Evolutionary conservation across 805 yeast species (phyloP), one percentile per base, ranked within the genome.

Genomic region (Wickerhamiella azyma): DNA sequence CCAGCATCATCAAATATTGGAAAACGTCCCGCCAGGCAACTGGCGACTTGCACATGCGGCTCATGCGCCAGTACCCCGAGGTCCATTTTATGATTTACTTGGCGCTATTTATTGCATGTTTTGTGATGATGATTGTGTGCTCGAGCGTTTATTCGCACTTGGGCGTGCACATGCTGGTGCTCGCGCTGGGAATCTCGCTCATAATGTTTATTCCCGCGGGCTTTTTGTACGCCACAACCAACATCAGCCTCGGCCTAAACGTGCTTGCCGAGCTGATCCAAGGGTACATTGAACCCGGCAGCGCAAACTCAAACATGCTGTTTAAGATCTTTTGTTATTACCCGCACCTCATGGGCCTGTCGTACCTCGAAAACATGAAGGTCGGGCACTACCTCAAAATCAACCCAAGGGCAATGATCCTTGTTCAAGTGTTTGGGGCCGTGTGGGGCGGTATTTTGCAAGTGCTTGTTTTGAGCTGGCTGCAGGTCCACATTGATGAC

Each of bases 31-130:
- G 66, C 64, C 43, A 58, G 63, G 54, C 62, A 55, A 42, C 72
- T 59, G 58, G 68, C 59, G 75, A 75, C 57, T 71, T 74, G 14
- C 77, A 75, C 55, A 66, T 66, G 62, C 66, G 78, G 50, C 67
- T 78, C 49, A 77, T 79, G 80, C 58, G 62, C 29, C 55, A 61
- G 21, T 79, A 80, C 58, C 67, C 66, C 7, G 82, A 77, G 52
- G 80, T 75, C 26, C 85, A 84, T 2, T 72, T 71, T 38, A 74
- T 78, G 77, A 75, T 83, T 79, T 79, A 70, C 54, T 54, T 63
- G 3, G 49, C 60, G 2, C 63, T 74, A 13, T 65, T 78, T 40
- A 42, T 71, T 3, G 24, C 32, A 3, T 43, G 49, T 26, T 37
- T 49, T 14, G 53, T 42, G 8, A 11, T 51, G 38, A 28, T 47